phyloP scores from a whole-genome alignment of 1,139 yeast genomes.

The Taphrina pruni region DNA sequence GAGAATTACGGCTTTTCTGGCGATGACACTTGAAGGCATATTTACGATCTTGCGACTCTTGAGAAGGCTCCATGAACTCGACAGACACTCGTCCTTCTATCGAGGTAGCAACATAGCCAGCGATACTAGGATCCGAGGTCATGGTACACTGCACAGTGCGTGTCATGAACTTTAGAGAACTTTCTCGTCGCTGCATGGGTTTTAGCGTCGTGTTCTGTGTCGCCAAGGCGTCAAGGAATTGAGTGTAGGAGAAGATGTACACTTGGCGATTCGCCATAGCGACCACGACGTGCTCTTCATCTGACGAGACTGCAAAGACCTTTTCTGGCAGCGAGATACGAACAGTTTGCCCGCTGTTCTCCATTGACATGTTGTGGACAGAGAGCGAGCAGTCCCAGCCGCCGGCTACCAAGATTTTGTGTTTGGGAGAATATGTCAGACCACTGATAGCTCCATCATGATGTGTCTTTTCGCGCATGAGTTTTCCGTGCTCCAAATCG shows the following conservation, averaged over 20 bases:
- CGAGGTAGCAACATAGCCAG: conserved; percentile 78
- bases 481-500: conserved; percentile 44
- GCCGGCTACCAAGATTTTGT: conserved; percentile 55
- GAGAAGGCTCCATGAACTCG: conserved; percentile 67
- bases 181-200: conserved; percentile 62
- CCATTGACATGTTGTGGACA: conserved; percentile 48
- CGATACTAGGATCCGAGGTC: conserved; percentile 55
- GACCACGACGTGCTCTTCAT: conserved; percentile 59
- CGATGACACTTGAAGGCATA: conserved; percentile 91
- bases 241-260: conserved; percentile 56
- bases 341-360: conserved; percentile 33
- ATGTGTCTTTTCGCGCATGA: conserved; percentile 4
- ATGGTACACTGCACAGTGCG: conserved; percentile 62
- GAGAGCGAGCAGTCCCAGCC: conserved; percentile 63
- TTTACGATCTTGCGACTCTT: conserved; percentile 58
- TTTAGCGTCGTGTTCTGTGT: conserved; percentile 55
- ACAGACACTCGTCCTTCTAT: conserved; percentile 87
- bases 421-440: conserved; percentile 7
- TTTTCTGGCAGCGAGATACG: conserved; percentile 57
- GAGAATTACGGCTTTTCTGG: conserved; percentile 52
- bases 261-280: conserved; percentile 64
- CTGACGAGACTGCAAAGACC: conserved; percentile 69
- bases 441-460: conserved; percentile 18
- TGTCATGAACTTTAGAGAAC: conserved; percentile 77
- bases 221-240: conserved; percentile 13